These are phyloP conservation scores for Tremella yokohamensis DNA, from an alignment of 768 basidiomycete species.

Conservation along the genomic window DNA sequence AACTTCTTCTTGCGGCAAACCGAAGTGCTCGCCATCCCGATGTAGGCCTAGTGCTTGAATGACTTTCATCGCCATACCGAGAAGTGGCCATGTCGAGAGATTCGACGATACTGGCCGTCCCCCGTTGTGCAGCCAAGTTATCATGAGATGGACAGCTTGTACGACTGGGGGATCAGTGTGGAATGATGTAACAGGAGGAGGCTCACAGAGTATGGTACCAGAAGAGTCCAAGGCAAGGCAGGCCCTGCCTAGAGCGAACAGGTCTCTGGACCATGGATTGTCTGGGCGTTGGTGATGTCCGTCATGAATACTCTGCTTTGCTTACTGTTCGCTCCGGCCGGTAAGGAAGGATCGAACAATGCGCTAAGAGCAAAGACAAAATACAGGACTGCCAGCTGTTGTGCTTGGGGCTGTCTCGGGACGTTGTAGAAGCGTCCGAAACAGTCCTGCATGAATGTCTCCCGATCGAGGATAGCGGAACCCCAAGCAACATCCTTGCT, in stretches of 20 bases:
- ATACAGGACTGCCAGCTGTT: slow-evolving; percentile 16
- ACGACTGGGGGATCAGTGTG: slow-evolving; percentile 9
- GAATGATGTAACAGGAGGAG: neutral
- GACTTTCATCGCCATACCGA: slow-evolving; percentile 20
- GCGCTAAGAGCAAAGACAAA: slow-evolving; percentile 13
- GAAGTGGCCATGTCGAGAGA: slow-evolving; percentile 18
- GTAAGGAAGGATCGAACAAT: slow-evolving; percentile 13
- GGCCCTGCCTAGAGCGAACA: slow-evolving; percentile 19
- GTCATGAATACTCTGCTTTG: neutral
- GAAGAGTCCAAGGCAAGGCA: slow-evolving; percentile 14
- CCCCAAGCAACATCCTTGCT: slow-evolving; percentile 23
- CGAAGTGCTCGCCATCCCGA: slow-evolving; percentile 16
- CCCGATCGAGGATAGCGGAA: slow-evolving; percentile 10
- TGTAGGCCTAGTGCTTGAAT: slow-evolving; percentile 21
- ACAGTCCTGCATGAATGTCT: slow-evolving; percentile 10
- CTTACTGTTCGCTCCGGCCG: slow-evolving; percentile 10
- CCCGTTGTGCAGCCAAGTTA: slow-evolving; percentile 18
- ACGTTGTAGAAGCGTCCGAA: slow-evolving; percentile 14
- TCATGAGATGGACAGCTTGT: slow-evolving; percentile 21
- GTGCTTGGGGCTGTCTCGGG: slow-evolving; percentile 4
- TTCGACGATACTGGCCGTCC: slow-evolving; percentile 13
- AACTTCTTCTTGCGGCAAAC: slow-evolving; percentile 9
- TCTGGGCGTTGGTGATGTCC: neutral
- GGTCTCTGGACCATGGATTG: slow-evolving; percentile 14
- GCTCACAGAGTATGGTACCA: slow-evolving; percentile 16